Base-by-base conservation (phyloP, 129 eudicot species). In the Lactuca sativa region DNA sequence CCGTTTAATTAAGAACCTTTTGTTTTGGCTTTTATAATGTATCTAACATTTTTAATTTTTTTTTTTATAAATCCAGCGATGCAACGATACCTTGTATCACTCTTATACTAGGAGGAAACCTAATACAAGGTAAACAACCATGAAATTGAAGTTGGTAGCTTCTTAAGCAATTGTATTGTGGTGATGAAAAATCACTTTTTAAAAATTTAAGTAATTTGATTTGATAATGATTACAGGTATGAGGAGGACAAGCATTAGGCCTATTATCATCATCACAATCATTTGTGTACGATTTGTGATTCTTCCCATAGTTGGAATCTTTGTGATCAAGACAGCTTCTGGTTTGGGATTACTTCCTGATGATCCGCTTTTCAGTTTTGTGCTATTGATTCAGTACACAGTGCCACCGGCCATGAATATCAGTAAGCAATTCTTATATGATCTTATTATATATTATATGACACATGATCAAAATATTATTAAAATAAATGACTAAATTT, bases 81-180 rank as follows among this genome's bases (percentile, higher is more conserved):
- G 96, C 85, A 75, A 86, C 92, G 25, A 77, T 89, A 81, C 98
- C 98, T 55, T 86, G 96, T 77, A 85, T 86, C 78, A 92, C 88
- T 56, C 95, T 92, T 73, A 89, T 92, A 66, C 88, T 92, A 21
- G 98, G 98, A 62, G 98, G 96, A 74, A 92, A 89, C 82, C 90
- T 92, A 25, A 78, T 77, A 67, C 98, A 86, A 86, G 98, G 98
- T 12, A 49, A 56, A 14, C 2, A 38, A 44, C 16, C 14, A 43
- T 21, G 37, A 25, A 37, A 47, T 2, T 75, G 12, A 40, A 52
- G 4, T 7, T 3, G 2, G 5, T 8, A 37, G 40, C 6, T 10
- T 36, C 12, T 17, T 4, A 5, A 12, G 55, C 38, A 12, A 11
- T 55, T 8, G n/a, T 36, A 38, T 33, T 58, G 15, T 48, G 33